phyloP scores from a whole-genome alignment of 2,329 filamentous ascomycete genomes.

The Myriosclerotinia duriaeana region DNA sequence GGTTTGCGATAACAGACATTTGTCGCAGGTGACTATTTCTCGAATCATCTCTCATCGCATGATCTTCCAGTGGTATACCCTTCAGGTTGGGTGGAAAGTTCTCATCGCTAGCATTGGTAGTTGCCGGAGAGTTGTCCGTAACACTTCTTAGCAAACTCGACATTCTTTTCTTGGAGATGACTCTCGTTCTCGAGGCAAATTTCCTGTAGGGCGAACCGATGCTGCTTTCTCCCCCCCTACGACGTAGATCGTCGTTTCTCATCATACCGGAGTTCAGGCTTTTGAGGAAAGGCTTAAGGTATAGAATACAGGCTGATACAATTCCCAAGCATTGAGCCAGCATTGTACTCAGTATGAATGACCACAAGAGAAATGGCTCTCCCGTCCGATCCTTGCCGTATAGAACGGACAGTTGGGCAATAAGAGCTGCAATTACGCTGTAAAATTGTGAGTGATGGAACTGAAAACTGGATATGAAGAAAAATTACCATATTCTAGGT shows the following conservation, averaged over 20 bases:
- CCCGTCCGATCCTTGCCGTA: background rate
- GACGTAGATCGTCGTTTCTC: conserved; percentile 13
- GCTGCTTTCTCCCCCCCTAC: background rate
- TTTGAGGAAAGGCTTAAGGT: conserved; percentile 15
- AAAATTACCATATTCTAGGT: conserved; percentile 7
- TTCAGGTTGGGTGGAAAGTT: background rate
- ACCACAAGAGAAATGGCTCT: conserved; percentile 5
- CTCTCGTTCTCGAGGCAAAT: conserved; percentile 9
- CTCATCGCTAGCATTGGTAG: background rate
- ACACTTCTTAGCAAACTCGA: background rate
- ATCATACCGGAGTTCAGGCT: conserved; percentile 16
- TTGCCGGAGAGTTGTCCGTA: background rate
- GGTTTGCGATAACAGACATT: background rate
- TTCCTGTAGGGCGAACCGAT: conserved; percentile 1
- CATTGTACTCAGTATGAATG: conserved; percentile 11
- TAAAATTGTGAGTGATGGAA: background rate
- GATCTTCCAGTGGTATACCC: background rate
- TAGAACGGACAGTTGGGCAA: background rate
- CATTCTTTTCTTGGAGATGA: background rate
- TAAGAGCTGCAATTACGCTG: conserved; percentile 5
- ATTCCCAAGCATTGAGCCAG: conserved; percentile 6
- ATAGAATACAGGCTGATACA: conserved; percentile 17
- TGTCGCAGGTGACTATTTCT: background rate
- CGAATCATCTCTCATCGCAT: background rate
- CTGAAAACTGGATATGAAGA: background rate